Evolutionary conservation across 2,329 filamentous ascomycete species (phyloP), one percentile per base, ranked within the genome.

Genomic region (Metarhizium anisopliae): DNA sequence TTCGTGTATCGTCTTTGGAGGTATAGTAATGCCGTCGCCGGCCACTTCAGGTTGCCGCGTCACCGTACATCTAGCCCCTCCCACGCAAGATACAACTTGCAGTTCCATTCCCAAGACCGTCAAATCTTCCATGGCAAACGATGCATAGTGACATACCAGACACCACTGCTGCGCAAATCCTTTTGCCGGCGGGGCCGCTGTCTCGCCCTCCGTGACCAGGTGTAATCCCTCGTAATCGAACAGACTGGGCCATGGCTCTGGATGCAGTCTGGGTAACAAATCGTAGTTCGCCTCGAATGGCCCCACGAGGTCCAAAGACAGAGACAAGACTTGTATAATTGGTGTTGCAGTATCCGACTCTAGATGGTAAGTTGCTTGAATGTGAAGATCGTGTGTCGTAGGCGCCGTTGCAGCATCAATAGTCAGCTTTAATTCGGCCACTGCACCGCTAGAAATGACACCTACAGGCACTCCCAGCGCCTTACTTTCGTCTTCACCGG

Each of bases 281-380:
- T 95, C 90, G 68, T 95, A 96, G 64, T 89, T 94, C 16, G 91
- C 89, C 71, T 96, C 91, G 63, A 99, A 97, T 0, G 93, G 90
- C 52, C 84, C 86, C 54, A 90, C 83, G 55, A 96, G 80, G 42
- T 84, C 81, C 5, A 97, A 70, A 54, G 86, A 84, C 43, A 88
- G 79, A 1, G 83, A 78, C 25, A 87, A 73, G 2, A 80, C 82
- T 69, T 95, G 93, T 42, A 85, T 83, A 43, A 97, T 87, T 1
- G 87, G 85, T 1, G 91, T 96, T 52, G 88, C 86, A 0, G 84
- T 76, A 66, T 97, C 92, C 6, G 89, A 88, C 2, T 85, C 76
- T 2, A 97, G 77, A 63, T 88, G 84, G 67, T 99, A 99, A 6
- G 83, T 78, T 1, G 87, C 84, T 60, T 85, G 86, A 50, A 96